These are phyloP conservation scores for Pleurotus pulmonarius DNA, from an alignment of 768 basidiomycete species.

Conservation along the genomic window DNA sequence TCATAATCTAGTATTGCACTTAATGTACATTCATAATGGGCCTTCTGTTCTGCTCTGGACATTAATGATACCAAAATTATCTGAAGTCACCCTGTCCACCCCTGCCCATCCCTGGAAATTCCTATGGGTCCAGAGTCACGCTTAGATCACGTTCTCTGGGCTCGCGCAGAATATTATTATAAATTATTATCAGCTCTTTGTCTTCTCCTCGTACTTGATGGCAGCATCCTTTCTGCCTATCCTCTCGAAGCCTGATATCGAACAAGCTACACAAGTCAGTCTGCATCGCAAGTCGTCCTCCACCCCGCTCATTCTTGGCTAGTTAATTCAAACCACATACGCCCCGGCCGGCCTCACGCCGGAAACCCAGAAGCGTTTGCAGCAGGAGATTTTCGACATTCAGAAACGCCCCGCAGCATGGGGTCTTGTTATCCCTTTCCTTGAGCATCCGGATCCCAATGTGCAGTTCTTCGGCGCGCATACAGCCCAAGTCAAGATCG, in stretches of 20 bases:
- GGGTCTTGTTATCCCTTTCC: constrained; percentile 77
- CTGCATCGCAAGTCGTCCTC: constrained; percentile 18
- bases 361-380: constrained; percentile 58
- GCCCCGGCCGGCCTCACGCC: constrained; percentile 47
- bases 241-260: constrained; percentile 47
- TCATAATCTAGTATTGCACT: too few relatives aligned
- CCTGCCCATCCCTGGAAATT: too few relatives aligned
- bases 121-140: too few relatives aligned
- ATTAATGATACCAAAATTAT: too few relatives aligned
- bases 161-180: too few relatives aligned
- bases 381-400: constrained; percentile 72
- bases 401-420: constrained; percentile 78
- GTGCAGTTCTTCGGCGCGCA: constrained; percentile 96
- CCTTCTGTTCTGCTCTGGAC: too few relatives aligned
- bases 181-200: too few relatives aligned
- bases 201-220: not conserved
- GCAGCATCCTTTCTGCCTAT: constrained; percentile 45
- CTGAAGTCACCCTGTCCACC: too few relatives aligned
- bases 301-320: constrained; percentile 9
- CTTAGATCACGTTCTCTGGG: too few relatives aligned
- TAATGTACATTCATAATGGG: too few relatives aligned
- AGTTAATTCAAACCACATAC: constrained; percentile 73
- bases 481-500: constrained; percentile 90
- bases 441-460: constrained; percentile 69
- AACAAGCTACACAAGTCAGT: constrained; percentile 59